Evolutionary conservation across 805 yeast species (phyloP).

Genomic region (Ogataea haglerorum): DNA sequence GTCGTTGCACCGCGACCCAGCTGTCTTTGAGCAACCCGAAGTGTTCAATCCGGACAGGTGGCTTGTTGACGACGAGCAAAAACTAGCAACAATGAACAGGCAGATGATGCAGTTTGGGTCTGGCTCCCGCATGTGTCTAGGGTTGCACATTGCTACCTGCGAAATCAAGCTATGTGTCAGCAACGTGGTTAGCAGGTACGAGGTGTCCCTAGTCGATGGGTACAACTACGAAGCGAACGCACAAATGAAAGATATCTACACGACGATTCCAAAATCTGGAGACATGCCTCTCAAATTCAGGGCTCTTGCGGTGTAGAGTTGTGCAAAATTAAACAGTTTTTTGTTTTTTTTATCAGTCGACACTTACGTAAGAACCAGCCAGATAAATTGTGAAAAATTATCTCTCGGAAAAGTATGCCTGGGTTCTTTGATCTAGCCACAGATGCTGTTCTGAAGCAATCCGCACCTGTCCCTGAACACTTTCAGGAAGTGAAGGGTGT

Average conservation of each 20-base stretch:
- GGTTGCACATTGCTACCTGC: constrained; percentile 62
- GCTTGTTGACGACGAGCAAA: constrained; percentile 39
- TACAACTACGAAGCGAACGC: constrained; percentile 25
- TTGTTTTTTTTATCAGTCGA: too few relatives aligned
- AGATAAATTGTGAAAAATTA: not conserved
- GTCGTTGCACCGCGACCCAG: constrained; percentile 52
- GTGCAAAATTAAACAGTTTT: too few relatives aligned
- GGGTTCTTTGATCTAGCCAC: constrained; percentile 68
- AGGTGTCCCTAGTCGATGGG: constrained; percentile 22
- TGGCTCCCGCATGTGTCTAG: constrained; percentile 73
- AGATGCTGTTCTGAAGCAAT: constrained; percentile 86
- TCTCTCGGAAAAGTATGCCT: not conserved
- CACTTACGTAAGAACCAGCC: not conserved
- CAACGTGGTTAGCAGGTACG: constrained; percentile 48
- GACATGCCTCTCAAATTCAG: constrained; percentile 23
- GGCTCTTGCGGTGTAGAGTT: not conserved
- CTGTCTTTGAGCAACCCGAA: constrained; percentile 50
- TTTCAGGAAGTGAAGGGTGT: constrained; percentile 81
- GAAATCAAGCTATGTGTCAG: constrained; percentile 61
- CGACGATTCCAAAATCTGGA: constrained; percentile 28
- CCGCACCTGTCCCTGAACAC: constrained; percentile 80
- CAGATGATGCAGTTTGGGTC: constrained; percentile 68
- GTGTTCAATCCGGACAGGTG: constrained; percentile 53
- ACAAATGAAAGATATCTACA: constrained; percentile 31
- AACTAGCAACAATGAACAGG: constrained; percentile 45